Evolutionary conservation across 306 rosid species (phyloP).

Genomic region (Dryas alaskensis): DNA sequence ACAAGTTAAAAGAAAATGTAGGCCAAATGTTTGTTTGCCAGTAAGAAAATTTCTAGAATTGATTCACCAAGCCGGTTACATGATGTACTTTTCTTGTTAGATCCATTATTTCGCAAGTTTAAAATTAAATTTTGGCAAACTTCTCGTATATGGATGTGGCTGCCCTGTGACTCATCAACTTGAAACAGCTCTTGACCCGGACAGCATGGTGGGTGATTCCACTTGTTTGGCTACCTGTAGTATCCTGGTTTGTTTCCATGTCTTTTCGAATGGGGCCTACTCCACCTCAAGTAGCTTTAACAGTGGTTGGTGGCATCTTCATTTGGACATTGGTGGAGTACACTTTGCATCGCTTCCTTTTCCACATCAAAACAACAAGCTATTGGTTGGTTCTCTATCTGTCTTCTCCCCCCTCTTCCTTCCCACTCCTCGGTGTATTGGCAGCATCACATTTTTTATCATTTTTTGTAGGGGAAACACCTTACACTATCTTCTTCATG

Average conservation of each 20-base stretch:
- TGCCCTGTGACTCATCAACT: neutral
- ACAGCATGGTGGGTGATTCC: constrained; percentile 93
- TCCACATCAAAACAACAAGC: constrained; percentile 73
- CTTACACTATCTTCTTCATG: constrained; percentile 77
- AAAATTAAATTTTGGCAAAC: too few relatives aligned
- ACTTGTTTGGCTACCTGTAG: constrained; percentile 77
- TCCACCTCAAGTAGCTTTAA: constrained; percentile 39
- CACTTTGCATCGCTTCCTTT: constrained; percentile 73
- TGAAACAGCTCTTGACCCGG: constrained; percentile 70
- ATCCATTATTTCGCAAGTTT: neutral
- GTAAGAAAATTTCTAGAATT: too few relatives aligned
- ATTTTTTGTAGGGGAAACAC: constrained; percentile 67
- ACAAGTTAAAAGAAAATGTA: neutral
- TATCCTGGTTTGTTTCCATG: constrained; percentile 47
- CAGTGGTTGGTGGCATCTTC: constrained; percentile 51
- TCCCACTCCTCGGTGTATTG: neutral
- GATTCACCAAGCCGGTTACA: too few relatives aligned
- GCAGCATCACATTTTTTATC: constrained; percentile 5
- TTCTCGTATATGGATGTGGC: neutral
- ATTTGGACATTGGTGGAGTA: constrained; percentile 77
- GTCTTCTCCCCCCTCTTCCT: neutral
- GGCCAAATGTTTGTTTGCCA: too few relatives aligned
- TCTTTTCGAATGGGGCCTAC: constrained; percentile 55
- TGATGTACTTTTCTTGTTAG: neutral
- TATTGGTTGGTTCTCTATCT: constrained; percentile 57